Evolutionary conservation across 805 yeast genomes (phyloP).

Genomic region (Saccharomycopsis javanensis): DNA sequence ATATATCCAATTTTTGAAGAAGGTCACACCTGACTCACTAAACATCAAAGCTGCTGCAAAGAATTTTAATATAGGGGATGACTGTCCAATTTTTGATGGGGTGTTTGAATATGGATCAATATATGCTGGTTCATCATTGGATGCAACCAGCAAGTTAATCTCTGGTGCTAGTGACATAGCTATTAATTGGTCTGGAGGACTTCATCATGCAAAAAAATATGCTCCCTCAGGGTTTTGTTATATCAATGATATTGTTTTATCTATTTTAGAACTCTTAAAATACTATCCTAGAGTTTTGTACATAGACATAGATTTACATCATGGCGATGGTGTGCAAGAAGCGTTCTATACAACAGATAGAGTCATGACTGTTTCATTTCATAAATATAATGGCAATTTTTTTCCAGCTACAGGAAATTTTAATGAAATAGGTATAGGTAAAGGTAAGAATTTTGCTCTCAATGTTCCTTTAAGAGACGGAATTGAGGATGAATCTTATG

Average conservation of each 20-base stretch:
- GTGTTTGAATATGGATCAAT: constrained; percentile 82
- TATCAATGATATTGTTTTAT: constrained; percentile 85
- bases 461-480: constrained; percentile 94
- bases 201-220: constrained; percentile 91
- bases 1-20: constrained; percentile 65
- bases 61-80: constrained; percentile 87
- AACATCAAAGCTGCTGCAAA: constrained; percentile 46
- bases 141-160: constrained; percentile 79
- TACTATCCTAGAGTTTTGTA: constrained; percentile 90
- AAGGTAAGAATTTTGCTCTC: constrained; percentile 78
- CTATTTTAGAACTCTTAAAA: constrained; percentile 73
- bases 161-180: constrained; percentile 89
- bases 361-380: constrained; percentile 85
- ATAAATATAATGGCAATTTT: constrained; percentile 83
- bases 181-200: constrained; percentile 92
- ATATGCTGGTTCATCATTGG: constrained; percentile 89
- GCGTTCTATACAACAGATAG: constrained; percentile 90
- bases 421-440: constrained; percentile 81
- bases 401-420: constrained; percentile 96
- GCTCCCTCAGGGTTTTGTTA: constrained; percentile 96
- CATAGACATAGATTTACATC: constrained; percentile 91
- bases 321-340: constrained; percentile 97
- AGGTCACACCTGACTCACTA: constrained; percentile 65
- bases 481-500: constrained; percentile 84
- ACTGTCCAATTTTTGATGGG: constrained; percentile 93